phyloP scores from a whole-genome alignment of 371 early-diverging fungal species.

The Mortierella sp. region DNA sequence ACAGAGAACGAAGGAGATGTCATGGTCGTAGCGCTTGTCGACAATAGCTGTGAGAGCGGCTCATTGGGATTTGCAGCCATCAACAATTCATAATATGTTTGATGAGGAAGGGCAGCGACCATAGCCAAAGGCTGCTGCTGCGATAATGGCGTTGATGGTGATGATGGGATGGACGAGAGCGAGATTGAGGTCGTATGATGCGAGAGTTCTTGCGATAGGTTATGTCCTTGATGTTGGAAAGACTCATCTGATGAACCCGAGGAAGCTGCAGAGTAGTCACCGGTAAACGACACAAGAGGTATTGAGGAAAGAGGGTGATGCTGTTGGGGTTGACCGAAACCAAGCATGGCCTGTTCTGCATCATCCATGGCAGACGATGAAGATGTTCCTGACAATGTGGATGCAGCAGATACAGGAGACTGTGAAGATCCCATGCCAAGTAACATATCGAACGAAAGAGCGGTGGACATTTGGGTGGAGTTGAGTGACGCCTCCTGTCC shows the following conservation, averaged over 20 bases:
- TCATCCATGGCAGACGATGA: background rate
- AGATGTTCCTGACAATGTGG: background rate
- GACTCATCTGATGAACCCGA: slow-evolving; percentile 4
- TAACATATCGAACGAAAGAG: slow-evolving; percentile 37
- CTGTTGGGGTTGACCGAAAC: slow-evolving; percentile 18
- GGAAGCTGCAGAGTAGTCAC: slow-evolving; percentile 13
- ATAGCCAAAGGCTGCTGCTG: slow-evolving; percentile 17
- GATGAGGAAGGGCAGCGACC: slow-evolving; percentile 18
- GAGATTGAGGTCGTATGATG: slow-evolving; percentile 11
- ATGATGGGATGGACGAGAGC: slow-evolving; percentile 13
- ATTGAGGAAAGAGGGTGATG: slow-evolving; percentile 33
- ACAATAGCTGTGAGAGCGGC: slow-evolving; percentile 44
- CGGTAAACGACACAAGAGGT: slow-evolving; percentile 20
- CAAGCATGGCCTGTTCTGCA: slow-evolving; percentile 17
- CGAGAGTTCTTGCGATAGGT: no score
- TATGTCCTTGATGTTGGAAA: slow-evolving; percentile 4
- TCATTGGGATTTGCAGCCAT: slow-evolving; percentile 45
- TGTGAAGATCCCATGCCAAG: slow-evolving; percentile 33
- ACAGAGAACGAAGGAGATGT: slow-evolving; percentile 26
- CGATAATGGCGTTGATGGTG: slow-evolving; percentile 12
- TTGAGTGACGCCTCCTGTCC: slow-evolving; percentile 18
- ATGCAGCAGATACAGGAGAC: background rate
- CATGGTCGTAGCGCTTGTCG: slow-evolving; percentile 38
- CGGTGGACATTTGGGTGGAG: slow-evolving; percentile 21
- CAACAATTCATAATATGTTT: slow-evolving; percentile 40